Evolutionary conservation across 129 eudicot genomes (phyloP), one percentile per base, ranked within the genome.

Genomic region (Flaveria brownii): DNA sequence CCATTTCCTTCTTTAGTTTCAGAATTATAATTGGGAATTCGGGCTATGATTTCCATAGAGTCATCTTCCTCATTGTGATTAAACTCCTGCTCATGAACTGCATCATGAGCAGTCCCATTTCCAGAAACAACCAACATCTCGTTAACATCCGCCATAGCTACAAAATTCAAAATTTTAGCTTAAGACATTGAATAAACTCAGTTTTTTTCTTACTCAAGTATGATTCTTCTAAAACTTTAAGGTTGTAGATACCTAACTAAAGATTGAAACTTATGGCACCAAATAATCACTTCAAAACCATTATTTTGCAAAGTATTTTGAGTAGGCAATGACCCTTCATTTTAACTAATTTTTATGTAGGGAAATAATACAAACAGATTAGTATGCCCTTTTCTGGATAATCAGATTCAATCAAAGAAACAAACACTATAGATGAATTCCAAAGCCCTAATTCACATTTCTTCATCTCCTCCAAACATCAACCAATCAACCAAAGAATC

Each of bases 81-180:
- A 2, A 75, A 45, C 80, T 73, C 55, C 61, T 73, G 85, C 43
- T 77, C 82, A 60, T 79, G 75, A 74, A 63, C 80, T 6, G 84
- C 89, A 62, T 85, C 92, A 72, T 65, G 82, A 69, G 71, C 57
- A 52, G 39, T 72, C 76, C 86, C 96, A 73, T 82, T 85, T 57
- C 74, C 90, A 55, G 90, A 64, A 75, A 79, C 76, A 52, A 76
- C 68, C 42, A 67, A 80, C 66, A 50, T 55, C 28, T 63, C 78
- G 26, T 87, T 90, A 81, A 83, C 79, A 1, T 90, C 98, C 98
- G 86, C 87, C 85, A 74, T 56, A 64, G 52, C 91, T 85, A 61
- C 68, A 79, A 76, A 56, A 49, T 7, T 66, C 30, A 41, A 28
- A 73, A 18, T 13, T 49, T 52, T 61, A 42, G 71, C 26, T 52